phyloP scores from a whole-genome alignment of 495 filamentous ascomycete genomes.

The Penicillium malachiteum region DNA sequence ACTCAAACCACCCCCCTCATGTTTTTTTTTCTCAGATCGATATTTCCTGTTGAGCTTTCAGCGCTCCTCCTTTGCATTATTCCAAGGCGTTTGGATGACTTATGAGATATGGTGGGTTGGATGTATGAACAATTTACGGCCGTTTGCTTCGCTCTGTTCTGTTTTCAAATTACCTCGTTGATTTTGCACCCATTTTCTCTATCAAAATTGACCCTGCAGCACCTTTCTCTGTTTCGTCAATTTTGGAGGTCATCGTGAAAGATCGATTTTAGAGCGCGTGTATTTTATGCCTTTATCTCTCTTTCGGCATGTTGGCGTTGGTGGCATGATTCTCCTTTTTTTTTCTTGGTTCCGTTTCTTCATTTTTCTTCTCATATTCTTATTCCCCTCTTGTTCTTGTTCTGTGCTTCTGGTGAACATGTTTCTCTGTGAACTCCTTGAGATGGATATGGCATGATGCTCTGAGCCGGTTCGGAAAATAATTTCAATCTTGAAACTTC shows the following conservation, averaged over 20 bases:
- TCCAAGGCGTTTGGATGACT: conserved; percentile 43
- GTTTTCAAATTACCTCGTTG: conserved; percentile 26
- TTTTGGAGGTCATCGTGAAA: conserved; percentile 39
- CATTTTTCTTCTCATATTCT: background rate
- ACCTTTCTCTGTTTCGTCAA: conserved; percentile 27
- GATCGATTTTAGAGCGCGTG: conserved; percentile 46
- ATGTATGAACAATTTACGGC: conserved; percentile 49
- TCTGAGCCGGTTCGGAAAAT: conserved; percentile 16
- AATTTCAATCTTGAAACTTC: conserved; percentile 9
- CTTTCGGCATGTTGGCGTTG: conserved; percentile 31
- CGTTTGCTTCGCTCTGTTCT: conserved; percentile 28
- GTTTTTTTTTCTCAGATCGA: background rate
- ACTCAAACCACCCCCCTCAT: background rate
- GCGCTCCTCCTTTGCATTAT: conserved; percentile 31
- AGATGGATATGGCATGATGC: conserved; percentile 5
- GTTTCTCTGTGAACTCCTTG: conserved; percentile 8
- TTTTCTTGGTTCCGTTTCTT: background rate
- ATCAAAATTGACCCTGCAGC: conserved; percentile 31
- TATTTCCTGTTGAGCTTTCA: background rate
- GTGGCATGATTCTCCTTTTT: conserved; percentile 21
- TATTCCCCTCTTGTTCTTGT: conserved; percentile 19
- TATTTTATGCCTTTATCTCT: conserved; percentile 41
- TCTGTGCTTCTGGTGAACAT: conserved; percentile 12
- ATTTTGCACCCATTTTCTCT: conserved; percentile 15
- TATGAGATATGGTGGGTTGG: conserved; percentile 44